Evolutionary conservation across 75 land plant genomes (phyloP).

Genomic region (Pinus albicaulis): DNA sequence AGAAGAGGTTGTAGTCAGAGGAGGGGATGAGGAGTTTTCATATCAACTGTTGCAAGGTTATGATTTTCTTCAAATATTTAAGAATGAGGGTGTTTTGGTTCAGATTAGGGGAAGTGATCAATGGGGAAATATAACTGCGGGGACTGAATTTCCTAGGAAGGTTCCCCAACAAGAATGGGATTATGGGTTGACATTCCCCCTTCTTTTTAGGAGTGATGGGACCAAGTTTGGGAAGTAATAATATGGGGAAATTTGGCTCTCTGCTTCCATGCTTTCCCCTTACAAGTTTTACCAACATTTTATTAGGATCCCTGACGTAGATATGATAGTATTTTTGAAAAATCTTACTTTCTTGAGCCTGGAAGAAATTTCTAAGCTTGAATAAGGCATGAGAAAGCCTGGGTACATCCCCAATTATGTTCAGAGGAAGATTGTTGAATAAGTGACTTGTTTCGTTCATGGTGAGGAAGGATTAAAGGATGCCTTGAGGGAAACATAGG

Average conservation of each 20-base stretch:
- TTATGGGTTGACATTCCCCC: constrained; percentile 92
- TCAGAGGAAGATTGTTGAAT: too few species aligned
- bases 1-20: constrained; percentile 79
- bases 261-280: constrained; percentile 73
- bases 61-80: constrained; percentile 84
- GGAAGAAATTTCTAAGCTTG: too few species aligned
- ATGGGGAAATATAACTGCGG: constrained; percentile 99
- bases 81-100: constrained; percentile 78
- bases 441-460: too few species aligned
- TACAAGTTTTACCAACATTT: too few species aligned
- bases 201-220: constrained; percentile 93
- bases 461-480: too few species aligned
- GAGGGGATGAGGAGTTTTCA: constrained; percentile 98
- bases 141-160: constrained; percentile 87
- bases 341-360: too few species aligned
- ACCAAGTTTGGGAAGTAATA: constrained; percentile 98
- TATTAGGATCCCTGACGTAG: too few species aligned
- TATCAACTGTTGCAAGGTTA: constrained; percentile 95
- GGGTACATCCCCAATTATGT: too few species aligned
- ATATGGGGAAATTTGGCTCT: constrained; percentile 93
- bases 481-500: too few species aligned
- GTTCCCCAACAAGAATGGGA: constrained; percentile 71
- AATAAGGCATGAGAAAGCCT: too few species aligned
- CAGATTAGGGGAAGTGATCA: constrained; percentile 99
- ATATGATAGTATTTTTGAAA: too few species aligned